These are phyloP conservation scores for Pleurotus tuber-regium DNA, from an alignment of 768 basidiomycete species.

Conservation along the genomic window DNA sequence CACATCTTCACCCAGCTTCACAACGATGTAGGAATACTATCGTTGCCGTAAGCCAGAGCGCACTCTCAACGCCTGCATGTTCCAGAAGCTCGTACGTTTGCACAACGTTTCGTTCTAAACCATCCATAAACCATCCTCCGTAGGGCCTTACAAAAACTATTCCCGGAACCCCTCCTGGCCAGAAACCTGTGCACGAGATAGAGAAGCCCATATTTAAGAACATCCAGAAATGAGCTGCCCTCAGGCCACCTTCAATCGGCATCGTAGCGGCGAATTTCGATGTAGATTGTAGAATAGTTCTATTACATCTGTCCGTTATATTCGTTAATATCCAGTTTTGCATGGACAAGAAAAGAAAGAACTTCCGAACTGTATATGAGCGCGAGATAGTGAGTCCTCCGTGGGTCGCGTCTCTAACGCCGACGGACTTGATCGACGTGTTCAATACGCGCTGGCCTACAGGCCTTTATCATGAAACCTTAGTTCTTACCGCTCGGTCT, in stretches of 20 bases:
- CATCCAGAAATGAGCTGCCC: slow-evolving; percentile 67
- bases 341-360: too few relatives aligned
- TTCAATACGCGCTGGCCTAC: too few relatives aligned
- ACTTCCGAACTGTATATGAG: too few relatives aligned
- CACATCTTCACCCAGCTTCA: background rate
- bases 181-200: slow-evolving; percentile 86
- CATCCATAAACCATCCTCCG: slow-evolving; percentile 5
- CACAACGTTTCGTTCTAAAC: background rate
- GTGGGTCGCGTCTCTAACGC: background rate
- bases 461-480: background rate
- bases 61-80: slow-evolving; percentile 89
- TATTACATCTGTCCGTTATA: background rate
- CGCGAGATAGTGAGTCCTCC: too few relatives aligned
- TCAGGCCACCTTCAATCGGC: background rate
- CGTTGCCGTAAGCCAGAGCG: slow-evolving; percentile 88
- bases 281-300: slow-evolving; percentile 7
- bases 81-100: slow-evolving; percentile 85
- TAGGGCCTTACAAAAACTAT: slow-evolving; percentile 91
- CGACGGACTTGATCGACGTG: too few relatives aligned
- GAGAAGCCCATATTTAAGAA: slow-evolving; percentile 78
- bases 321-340: background rate
- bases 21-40: slow-evolving; percentile 68
- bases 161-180: slow-evolving; percentile 81
- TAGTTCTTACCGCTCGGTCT: too few relatives aligned
- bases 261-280: background rate